Evolutionary conservation across 345 rosid species (phyloP), one percentile per base, ranked within the genome.

Genomic region (Aurinia saxatilis): DNA sequence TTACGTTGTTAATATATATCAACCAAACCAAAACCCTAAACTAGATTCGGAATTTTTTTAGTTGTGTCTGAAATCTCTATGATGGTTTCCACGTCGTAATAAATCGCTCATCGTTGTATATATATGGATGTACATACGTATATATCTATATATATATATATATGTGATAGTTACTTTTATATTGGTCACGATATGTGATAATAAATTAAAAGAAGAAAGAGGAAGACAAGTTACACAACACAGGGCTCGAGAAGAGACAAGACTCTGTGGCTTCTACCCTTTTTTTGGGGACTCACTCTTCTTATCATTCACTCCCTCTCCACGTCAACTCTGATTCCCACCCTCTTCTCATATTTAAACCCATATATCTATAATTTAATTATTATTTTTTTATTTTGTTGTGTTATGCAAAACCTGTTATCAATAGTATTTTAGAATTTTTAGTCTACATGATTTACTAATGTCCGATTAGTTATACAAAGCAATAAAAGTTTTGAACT

Each of bases 161-260:
- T 21, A 21, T 1, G 25, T 21, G 25, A 21, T 21, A 4, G 25
- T 21, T 1, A 21, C 25, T 4, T n/a, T n/a, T n/a, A n/a, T n/a
- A n/a, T n/a, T n/a, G n/a, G n/a, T n/a, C n/a, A n/a, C n/a, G n/a
- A n/a, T n/a, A n/a, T n/a, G n/a, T n/a, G n/a, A n/a, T n/a, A n/a
- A n/a, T n/a, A 13, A 57, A 25, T 11, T 11, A 55, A 54, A 57
- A 19, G 16, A 30, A 1, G 14, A 31, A 33, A 44, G 25, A 17
- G 54, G 50, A 42, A 57, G 60, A 57, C 59, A 41, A 57, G 60
- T 60, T 27, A 60, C 49, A 68, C 10, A 41, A 65, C 75, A 59
- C 75, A 72, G 71, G 75, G 75, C 75, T 72, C 75, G 71, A 72
- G 71, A 72, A 65, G 71, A 65, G 75, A 72, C 75, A 72, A 72